These are phyloP conservation scores for Diutina pseudorugosa DNA, from an alignment of 1,139 yeast genomes.

Conservation along the genomic window DNA sequence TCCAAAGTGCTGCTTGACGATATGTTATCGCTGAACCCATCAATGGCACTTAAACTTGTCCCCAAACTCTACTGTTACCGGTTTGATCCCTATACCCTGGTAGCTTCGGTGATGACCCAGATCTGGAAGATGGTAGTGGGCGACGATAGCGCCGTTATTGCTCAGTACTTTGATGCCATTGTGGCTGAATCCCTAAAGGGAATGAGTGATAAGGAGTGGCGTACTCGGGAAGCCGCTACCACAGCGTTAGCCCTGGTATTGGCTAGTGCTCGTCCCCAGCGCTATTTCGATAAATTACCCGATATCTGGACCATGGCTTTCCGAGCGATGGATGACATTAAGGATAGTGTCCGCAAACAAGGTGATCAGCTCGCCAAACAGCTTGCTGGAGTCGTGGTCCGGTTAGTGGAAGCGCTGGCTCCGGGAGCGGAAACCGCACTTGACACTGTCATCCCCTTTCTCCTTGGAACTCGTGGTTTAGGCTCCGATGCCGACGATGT, in stretches of 20 bases:
- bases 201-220: slow-evolving; percentile 84
- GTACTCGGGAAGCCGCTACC: slow-evolving; percentile 84
- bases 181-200: slow-evolving; percentile 52
- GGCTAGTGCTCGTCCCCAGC: slow-evolving; percentile 43
- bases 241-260: slow-evolving; percentile 62
- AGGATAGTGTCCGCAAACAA: slow-evolving; percentile 82
- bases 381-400: slow-evolving; percentile 51
- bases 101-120: slow-evolving; percentile 73
- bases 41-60: slow-evolving; percentile 47
- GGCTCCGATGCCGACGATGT: slow-evolving; percentile 84
- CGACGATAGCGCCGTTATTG: slow-evolving; percentile 47
- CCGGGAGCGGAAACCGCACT: slow-evolving; percentile 37
- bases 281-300: slow-evolving; percentile 43
- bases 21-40: slow-evolving; percentile 41
- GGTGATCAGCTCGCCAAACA: slow-evolving; percentile 60
- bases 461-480: slow-evolving; percentile 68
- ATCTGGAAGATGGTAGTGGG: slow-evolving; percentile 71
- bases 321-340: slow-evolving; percentile 86
- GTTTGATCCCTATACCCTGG: slow-evolving; percentile 72
- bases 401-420: slow-evolving; percentile 34
- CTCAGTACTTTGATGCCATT: slow-evolving; percentile 44
- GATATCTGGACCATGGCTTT: slow-evolving; percentile 83
- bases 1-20: slow-evolving; percentile 67
- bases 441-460: slow-evolving; percentile 58
- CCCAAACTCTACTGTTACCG: slow-evolving; percentile 78